Conservation (phyloP, 768 basidiomycete genomes). For the Panus rudis region DNA sequence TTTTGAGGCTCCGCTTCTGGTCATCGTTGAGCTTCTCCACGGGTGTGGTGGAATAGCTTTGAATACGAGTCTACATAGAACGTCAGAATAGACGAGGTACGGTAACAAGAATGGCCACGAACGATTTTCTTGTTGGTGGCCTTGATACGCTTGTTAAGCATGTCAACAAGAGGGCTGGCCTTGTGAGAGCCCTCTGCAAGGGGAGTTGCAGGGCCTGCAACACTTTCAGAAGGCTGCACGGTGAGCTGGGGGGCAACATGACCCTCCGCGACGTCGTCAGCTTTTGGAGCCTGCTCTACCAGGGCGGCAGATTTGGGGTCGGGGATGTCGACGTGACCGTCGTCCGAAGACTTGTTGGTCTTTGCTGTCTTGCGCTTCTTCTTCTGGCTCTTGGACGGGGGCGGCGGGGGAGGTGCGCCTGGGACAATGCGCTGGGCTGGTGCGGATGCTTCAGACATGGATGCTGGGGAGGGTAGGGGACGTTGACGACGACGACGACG, state of each 20-base stretch:
- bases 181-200: conserved; percentile 26
- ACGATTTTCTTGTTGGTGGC: conserved; percentile 81
- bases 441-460: conserved; percentile 29
- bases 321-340: conserved; percentile 38
- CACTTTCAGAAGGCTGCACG: conserved; percentile 26
- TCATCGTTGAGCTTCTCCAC: conserved; percentile 80
- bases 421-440: conserved; percentile 54
- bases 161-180: conserved; percentile 66
- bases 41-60: conserved; percentile 60
- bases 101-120: conserved; percentile 25
- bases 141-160: conserved; percentile 74
- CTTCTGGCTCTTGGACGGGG: conserved; percentile 47
- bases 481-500: not conserved
- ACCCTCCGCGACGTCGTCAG: conserved; percentile 40
- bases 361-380: conserved; percentile 59
- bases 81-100: conserved; percentile 5
- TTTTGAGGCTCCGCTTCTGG: conserved; percentile 68
- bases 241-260: conserved; percentile 39
- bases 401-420: conserved; percentile 63
- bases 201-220: conserved; percentile 13
- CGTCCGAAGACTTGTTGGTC: conserved; percentile 35
- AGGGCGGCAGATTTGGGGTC: conserved; percentile 40
- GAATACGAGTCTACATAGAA: conserved; percentile 56
- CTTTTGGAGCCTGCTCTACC: conserved; percentile 45
- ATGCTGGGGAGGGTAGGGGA: conserved; percentile 1